Base-by-base conservation (phyloP, 495 filamentous ascomycete species). In the Neurospora africana region DNA sequence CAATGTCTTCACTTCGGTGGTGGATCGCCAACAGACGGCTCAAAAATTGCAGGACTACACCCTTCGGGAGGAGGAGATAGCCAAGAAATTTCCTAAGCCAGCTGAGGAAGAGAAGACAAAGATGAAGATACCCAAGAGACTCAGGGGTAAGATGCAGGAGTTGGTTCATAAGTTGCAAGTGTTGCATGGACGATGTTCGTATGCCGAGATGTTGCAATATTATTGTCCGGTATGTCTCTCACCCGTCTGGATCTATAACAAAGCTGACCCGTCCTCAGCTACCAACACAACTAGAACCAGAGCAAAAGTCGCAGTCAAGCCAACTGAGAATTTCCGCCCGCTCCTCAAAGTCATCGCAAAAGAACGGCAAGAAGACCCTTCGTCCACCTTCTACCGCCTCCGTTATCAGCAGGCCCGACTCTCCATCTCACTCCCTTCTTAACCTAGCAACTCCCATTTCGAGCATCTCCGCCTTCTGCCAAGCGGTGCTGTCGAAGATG, bases 391-490 rank as follows among this genome's bases (percentile, higher is more conserved):
- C 53, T 2, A 33, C 53, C 1, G 53, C 53, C 6, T 6, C 27
- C 1, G 30, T 17, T 7, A 33, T 35, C 0, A 65, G 13, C 0
- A 65, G 19, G 0, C 0, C 6, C 0, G 38, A 70, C 17, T 44
- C 74, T 1, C 70, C 76, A 23, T 78, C 73, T 70, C 43, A 73
- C 0, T 79, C 81, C 4, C 83, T 97, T 38, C 88, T 89, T 21
- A 90, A 92, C 41, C 84, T 93, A 73, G 92, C 93, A 4, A 94
- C 89, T 7, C 87, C 93, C 2, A 72, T 83, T 5, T 82, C 91
- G 0, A 85, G 88, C 27, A 89, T 98, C 13, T 97, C 95, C 6
- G 92, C 95, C 4, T 98, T 97, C 77, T 97, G 94, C 77, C 89
- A 91, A 70, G 90, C 93, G 9, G 89, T 91, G 4, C 75, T 98